Percentiles rank a stretch among this genome's conserved stretches.
Conservation (phyloP, 1,284 basidiomycete species). For the Pulchroboletus neoregius region DNA sequence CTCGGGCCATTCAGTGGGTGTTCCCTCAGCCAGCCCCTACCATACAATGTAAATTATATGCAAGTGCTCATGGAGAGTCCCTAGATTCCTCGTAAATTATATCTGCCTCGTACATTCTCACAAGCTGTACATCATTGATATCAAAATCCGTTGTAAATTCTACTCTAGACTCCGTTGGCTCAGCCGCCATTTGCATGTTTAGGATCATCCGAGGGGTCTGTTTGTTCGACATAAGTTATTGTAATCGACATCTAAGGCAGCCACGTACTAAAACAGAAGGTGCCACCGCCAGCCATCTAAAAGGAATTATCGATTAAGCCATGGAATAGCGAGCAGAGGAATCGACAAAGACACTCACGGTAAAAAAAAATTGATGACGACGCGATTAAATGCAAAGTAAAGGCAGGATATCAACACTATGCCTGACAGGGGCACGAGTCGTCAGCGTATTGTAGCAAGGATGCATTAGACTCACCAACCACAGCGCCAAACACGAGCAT, state of each 20-base stretch:
- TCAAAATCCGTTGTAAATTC: constrained; percentile 18
- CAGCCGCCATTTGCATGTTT: constrained; percentile 19
- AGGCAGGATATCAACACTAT: not conserved
- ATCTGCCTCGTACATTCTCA: not conserved
- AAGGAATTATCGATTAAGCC: no score
- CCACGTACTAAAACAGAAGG: constrained; percentile 20
- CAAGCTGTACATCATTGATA: not conserved
- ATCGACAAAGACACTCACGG: constrained; percentile 16
- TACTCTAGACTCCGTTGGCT: constrained; percentile 5
- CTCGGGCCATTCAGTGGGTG: no score
- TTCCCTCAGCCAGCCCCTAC: no score
- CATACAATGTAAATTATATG: not conserved
- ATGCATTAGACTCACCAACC: constrained; percentile 8
- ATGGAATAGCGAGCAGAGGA: not conserved
- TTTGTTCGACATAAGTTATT: not conserved
- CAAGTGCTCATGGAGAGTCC: not conserved
- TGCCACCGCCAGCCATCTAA: constrained; percentile 16
- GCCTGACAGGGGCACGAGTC: constrained; percentile 3
- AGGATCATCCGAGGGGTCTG: constrained; percentile 24
- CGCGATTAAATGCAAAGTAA: constrained; percentile 7
- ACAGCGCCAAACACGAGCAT: constrained; percentile 12
- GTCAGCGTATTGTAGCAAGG: not conserved
- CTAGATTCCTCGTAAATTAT: not conserved
- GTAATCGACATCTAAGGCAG: not conserved
- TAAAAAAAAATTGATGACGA: constrained; percentile 14